These are phyloP conservation scores for Salix viminalis DNA, from an alignment of 345 rosid species.

Conservation along the genomic window DNA sequence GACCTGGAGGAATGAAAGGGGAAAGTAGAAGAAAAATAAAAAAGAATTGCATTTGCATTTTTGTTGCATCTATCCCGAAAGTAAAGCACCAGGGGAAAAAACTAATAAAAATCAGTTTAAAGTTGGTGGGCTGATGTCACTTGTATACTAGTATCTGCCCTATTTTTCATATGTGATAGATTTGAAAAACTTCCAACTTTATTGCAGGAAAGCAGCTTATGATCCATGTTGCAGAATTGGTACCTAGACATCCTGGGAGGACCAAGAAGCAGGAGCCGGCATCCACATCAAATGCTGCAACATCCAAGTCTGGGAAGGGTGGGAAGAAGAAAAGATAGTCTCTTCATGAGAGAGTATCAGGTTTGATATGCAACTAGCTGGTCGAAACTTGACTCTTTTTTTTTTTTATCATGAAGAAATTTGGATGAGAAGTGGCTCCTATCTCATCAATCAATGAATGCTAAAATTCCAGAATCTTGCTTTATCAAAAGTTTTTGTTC, in stretches of 20 bases:
- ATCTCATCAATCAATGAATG: neutral
- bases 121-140: neutral
- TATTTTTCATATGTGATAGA: neutral
- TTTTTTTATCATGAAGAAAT: neutral
- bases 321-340: slow-evolving; percentile 76
- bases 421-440: neutral
- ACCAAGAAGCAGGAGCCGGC: slow-evolving; percentile 74
- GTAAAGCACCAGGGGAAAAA: neutral
- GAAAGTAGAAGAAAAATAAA: neutral
- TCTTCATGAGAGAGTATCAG: neutral
- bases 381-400: neutral
- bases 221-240: slow-evolving; percentile 84
- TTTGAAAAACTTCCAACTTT: slow-evolving; percentile 1
- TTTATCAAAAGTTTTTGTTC: neutral
- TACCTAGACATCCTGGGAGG: slow-evolving; percentile 83
- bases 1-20: neutral
- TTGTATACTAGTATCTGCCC: neutral
- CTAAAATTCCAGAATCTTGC: neutral
- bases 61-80: neutral
- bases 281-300: slow-evolving; percentile 44
- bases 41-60: no score
- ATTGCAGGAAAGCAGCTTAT: slow-evolving; percentile 77
- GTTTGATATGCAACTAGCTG: neutral
- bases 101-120: neutral
- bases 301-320: slow-evolving; percentile 73